These are phyloP conservation scores for Ascochyta lentis DNA, from an alignment of 2,329 filamentous ascomycete species.

Conservation along the genomic window DNA sequence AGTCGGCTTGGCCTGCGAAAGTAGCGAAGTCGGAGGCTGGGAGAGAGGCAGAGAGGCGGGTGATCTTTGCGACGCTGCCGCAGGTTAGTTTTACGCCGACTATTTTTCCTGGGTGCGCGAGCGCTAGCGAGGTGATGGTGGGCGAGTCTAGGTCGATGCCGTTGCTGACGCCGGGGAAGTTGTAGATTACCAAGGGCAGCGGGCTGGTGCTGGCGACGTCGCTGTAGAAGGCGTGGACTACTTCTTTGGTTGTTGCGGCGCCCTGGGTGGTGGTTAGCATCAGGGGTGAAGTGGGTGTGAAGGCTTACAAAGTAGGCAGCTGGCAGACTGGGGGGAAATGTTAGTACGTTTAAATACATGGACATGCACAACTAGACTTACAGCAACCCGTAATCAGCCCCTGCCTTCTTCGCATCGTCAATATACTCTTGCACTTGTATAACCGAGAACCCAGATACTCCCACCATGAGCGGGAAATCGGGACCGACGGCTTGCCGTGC, in stretches of 20 bases:
- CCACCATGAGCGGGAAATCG: constrained; percentile 53
- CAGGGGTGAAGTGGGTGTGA: no score
- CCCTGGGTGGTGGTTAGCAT: constrained; percentile 33
- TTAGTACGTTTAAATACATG: not conserved
- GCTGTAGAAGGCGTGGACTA: constrained; percentile 53
- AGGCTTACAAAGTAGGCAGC: constrained; percentile 47
- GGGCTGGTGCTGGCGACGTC: constrained; percentile 64
- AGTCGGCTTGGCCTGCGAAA: constrained; percentile 77
- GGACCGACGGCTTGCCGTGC: constrained; percentile 53
- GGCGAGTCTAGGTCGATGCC: constrained; percentile 74
- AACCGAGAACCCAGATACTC: constrained; percentile 53
- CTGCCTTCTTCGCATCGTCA: constrained; percentile 49
- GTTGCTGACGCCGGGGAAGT: constrained; percentile 71
- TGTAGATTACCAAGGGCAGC: constrained; percentile 73
- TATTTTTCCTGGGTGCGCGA: constrained; percentile 65
- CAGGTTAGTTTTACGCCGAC: constrained; percentile 76
- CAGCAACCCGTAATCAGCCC: constrained; percentile 54
- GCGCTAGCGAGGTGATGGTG: constrained; percentile 58
- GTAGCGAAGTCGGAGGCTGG: constrained; percentile 66
- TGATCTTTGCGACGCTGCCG: constrained; percentile 76
- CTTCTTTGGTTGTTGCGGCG: constrained; percentile 48
- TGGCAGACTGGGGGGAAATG: constrained; percentile 37
- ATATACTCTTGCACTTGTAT: constrained; percentile 54
- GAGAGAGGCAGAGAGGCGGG: constrained; percentile 62
- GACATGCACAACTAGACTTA: not conserved